Conservation (phyloP, 2,329 filamentous ascomycete genomes). For the Phyllosticta citrichinensis region DNA sequence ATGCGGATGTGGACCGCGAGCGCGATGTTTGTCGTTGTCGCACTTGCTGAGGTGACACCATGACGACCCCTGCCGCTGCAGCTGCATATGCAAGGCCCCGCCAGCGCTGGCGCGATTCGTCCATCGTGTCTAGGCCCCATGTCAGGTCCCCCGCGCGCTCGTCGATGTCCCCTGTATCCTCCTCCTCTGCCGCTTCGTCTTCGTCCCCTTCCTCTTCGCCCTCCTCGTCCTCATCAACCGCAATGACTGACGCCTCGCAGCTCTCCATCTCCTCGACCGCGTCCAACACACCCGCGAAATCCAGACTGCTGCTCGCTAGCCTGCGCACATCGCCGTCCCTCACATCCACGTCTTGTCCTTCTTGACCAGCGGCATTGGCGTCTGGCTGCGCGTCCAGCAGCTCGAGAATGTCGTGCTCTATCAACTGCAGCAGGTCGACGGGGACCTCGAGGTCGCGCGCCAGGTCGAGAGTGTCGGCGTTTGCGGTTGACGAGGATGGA, state of each 20-base stretch:
- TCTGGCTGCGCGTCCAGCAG: not conserved
- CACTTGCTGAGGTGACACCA: not conserved
- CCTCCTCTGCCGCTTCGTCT: not conserved
- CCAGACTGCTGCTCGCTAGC: not conserved
- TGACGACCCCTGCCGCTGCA: not conserved
- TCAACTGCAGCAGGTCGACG: not conserved
- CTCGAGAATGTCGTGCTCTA: not conserved
- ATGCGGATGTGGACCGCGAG: not conserved
- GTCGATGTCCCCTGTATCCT: not conserved
- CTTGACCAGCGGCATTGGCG: not conserved
- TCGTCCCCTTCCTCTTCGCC: not conserved
- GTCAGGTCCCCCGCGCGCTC: conserved; percentile 4
- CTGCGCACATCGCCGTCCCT: not conserved
- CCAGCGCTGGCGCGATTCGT: not conserved
- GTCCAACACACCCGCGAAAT: not conserved
- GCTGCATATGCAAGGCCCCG: conserved; percentile 5
- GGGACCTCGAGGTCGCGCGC: not conserved
- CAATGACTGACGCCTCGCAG: conserved; percentile 1
- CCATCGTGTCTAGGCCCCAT: not conserved
- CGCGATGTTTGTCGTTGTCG: not conserved
- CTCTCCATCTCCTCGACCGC: not conserved
- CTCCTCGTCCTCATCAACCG: not conserved
- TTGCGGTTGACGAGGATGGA: not conserved
- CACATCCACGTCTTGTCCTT: not conserved
- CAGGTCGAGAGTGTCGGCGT: not conserved